Evolutionary conservation across 352 stramenopile genomes (phyloP).

Genomic region (Phytophthora sojae): DNA sequence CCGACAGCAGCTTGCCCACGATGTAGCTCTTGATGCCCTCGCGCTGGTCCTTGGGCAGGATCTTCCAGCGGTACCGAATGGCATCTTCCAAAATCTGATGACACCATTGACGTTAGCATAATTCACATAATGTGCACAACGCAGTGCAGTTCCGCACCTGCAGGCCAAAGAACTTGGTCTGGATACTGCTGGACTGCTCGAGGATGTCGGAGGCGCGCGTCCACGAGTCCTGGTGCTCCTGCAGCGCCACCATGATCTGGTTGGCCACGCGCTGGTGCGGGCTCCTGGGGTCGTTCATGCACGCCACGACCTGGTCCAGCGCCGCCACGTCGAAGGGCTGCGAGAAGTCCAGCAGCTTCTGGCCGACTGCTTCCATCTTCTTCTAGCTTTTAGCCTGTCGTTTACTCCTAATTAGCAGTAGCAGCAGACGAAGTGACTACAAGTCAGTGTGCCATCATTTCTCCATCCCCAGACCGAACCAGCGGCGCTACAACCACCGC

Average conservation of each 20-base stretch:
- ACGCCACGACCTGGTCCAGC: conserved; percentile 97
- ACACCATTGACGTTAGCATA: neutral
- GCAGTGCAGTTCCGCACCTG: conserved; percentile 51
- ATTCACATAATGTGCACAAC: neutral
- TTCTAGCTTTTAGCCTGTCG: neutral
- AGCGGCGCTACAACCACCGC: neutral
- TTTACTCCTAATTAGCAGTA: conserved; percentile 18
- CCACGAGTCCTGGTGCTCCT: conserved; percentile 94
- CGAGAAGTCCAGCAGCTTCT: conserved; percentile 94
- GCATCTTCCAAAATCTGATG: conserved; percentile 96
- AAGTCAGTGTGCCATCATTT: conserved; percentile 3
- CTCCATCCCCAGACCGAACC: neutral
- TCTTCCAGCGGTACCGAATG: conserved; percentile 97
- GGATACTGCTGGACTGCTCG: conserved; percentile 89
- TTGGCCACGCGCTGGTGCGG: conserved; percentile 93
- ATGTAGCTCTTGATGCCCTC: conserved; percentile 99
- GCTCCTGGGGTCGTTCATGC: conserved; percentile 96
- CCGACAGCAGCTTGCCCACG: conserved; percentile 95
- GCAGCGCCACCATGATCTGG: conserved; percentile 94
- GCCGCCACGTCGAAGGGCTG: conserved; percentile 96
- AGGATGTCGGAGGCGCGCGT: conserved; percentile 96
- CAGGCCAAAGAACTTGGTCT: conserved; percentile 95
- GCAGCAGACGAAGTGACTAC: neutral
- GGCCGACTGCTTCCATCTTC: conserved; percentile 89
- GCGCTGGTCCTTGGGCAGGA: conserved; percentile 96